Percentiles rank a stretch among this genome's conserved stretches.
Evolutionary conservation across 169 alveolate species (phyloP).

Genomic region (Babesia ovata): DNA sequence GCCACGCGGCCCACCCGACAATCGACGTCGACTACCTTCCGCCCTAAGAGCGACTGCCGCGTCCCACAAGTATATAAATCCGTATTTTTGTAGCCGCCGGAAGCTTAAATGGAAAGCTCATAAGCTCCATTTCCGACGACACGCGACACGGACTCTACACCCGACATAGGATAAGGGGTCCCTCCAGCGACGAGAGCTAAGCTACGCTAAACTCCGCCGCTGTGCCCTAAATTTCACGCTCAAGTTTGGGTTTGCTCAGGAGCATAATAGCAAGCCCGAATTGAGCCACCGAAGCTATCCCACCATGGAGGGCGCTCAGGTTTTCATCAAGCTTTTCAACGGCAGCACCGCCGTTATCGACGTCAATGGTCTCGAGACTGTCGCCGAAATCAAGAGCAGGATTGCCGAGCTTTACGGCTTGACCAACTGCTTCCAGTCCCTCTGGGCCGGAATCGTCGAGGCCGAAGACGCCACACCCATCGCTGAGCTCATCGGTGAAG

Average conservation of each 20-base stretch:
- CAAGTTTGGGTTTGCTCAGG: constrained; percentile 1
- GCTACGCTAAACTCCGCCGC: constrained; percentile 4
- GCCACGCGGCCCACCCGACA: background rate
- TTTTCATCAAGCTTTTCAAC: constrained; percentile 56
- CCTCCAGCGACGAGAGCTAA: background rate
- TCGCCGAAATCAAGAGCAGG: constrained; percentile 42
- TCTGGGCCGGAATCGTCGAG: constrained; percentile 58
- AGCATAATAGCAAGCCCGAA: constrained; percentile 1
- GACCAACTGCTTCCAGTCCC: constrained; percentile 32
- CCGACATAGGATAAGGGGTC: constrained; percentile 6
- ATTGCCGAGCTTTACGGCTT: constrained; percentile 20
- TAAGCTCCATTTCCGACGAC: constrained; percentile 8
- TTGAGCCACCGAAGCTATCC: constrained; percentile 22
- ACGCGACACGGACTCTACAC: background rate
- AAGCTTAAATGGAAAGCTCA: background rate
- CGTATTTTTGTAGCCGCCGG: background rate
- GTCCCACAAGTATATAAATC: background rate
- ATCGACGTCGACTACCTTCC: background rate
- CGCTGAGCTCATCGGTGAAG: constrained; percentile 41
- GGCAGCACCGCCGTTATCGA: constrained; percentile 65
- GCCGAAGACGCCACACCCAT: constrained; percentile 48
- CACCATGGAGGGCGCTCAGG: constrained; percentile 58
- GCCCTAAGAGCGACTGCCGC: background rate
- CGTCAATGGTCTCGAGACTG: constrained; percentile 30
- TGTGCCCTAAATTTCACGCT: background rate